Percentiles rank a stretch among this genome's conserved stretches.
These are phyloP conservation scores for Flaveria sonorensis DNA, from an alignment of 129 eudicot genomes.

Conservation along the genomic window DNA sequence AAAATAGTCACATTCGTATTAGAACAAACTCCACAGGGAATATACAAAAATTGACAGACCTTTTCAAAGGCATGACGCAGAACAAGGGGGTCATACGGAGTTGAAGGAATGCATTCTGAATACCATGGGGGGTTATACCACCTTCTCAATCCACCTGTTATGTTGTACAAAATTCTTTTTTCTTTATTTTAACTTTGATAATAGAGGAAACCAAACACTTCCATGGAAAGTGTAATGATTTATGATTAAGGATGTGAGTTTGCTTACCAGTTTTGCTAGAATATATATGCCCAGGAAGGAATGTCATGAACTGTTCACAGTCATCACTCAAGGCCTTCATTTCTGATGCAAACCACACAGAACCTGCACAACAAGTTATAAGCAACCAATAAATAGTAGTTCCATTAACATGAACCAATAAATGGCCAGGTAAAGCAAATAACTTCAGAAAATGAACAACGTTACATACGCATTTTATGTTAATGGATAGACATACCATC, in stretches of 20 bases:
- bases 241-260: background rate
- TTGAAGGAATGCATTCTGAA: conserved; percentile 69
- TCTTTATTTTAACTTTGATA: background rate
- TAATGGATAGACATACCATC: conserved; percentile 57
- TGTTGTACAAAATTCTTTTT: background rate
- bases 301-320: conserved; percentile 81
- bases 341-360: conserved; percentile 99
- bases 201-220: background rate
- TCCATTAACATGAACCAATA: background rate
- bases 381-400: conserved; percentile 57
- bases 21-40: background rate
- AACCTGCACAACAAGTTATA: conserved; percentile 61
- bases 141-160: conserved; percentile 78
- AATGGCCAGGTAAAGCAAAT: background rate
- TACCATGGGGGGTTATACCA: conserved; percentile 99
- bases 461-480: background rate
- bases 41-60: conserved; percentile 42
- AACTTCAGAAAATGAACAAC: background rate
- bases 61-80: conserved; percentile 87
- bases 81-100: conserved; percentile 79
- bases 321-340: conserved; percentile 99
- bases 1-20: background rate
- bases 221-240: background rate
- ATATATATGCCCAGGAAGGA: conserved; percentile 95
- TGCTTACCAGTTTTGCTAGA: conserved; percentile 88